phyloP scores from a whole-genome alignment of 768 basidiomycete genomes.

The Lactarius hatsudake region DNA sequence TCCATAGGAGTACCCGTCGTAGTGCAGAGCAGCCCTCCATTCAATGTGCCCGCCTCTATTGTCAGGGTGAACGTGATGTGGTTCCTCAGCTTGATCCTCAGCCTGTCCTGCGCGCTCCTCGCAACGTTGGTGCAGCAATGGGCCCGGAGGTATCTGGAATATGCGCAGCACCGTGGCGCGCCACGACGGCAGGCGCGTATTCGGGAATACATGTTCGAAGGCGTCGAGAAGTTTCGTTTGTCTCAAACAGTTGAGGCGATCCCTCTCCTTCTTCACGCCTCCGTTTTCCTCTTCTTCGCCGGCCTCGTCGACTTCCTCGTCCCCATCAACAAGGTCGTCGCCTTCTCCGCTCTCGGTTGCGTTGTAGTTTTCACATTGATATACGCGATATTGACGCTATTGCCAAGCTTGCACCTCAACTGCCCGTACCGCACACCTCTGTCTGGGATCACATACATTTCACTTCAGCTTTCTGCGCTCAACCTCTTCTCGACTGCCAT shows the following conservation, averaged over 20 bases:
- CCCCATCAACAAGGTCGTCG: background rate
- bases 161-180: background rate
- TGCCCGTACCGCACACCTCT: background rate
- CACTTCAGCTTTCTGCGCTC: background rate
- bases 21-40: background rate
- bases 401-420: background rate
- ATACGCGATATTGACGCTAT: background rate
- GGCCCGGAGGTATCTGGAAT: constrained; percentile 4
- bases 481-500: background rate
- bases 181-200: background rate
- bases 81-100: constrained; percentile 9
- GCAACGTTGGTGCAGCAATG: constrained; percentile 6
- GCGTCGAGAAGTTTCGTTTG: background rate
- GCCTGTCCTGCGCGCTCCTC: background rate
- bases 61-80: constrained; percentile 10
- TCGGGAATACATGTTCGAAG: background rate
- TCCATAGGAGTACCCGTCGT: background rate
- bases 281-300: background rate
- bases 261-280: background rate
- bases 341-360: background rate
- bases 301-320: background rate
- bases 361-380: background rate
- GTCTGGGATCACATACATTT: background rate
- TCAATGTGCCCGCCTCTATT: background rate
- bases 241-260: background rate